Percentiles rank a stretch among this genome's conserved stretches.
These are phyloP conservation scores for Alliaria petiolata DNA, from an alignment of 345 rosid species.

Conservation along the genomic window DNA sequence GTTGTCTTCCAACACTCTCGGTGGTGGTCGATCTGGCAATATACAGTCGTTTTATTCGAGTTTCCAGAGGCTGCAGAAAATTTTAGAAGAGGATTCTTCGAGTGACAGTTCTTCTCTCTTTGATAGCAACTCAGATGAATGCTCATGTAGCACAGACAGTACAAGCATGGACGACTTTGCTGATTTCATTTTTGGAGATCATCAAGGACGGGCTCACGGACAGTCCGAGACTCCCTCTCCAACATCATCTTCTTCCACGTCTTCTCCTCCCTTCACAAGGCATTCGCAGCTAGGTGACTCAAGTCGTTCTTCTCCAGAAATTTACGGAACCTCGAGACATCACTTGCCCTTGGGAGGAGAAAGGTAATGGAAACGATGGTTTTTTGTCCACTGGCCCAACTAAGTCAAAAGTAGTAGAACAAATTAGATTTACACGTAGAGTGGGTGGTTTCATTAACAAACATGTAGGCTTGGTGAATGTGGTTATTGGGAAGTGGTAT, in stretches of 20 bases:
- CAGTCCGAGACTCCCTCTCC: conserved; percentile 56
- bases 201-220: conserved; percentile 45
- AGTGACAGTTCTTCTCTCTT: conserved; percentile 84
- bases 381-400: conserved; percentile 40
- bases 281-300: conserved; percentile 33
- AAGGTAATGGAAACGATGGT: conserved; percentile 31
- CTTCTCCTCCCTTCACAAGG: conserved; percentile 51
- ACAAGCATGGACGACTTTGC: conserved; percentile 71
- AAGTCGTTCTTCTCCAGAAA: conserved; percentile 29
- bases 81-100: conserved; percentile 74
- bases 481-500: conserved; percentile 5
- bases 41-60: conserved; percentile 62
- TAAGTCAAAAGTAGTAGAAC: conserved; percentile 22
- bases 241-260: conserved; percentile 47
- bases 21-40: conserved; percentile 34
- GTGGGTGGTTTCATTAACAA: conserved; percentile 13
- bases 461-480: conserved; percentile 19
- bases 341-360: conserved; percentile 14
- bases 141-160: conserved; percentile 85
- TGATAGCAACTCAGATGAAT: conserved; percentile 83
- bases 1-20: conserved; percentile 33
- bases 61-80: conserved; percentile 55
- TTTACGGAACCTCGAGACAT: conserved; percentile 26
- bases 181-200: conserved; percentile 62
- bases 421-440: conserved; percentile 23